phyloP scores from a whole-genome alignment of 495 filamentous ascomycete genomes.

The Evernia prunastri region DNA sequence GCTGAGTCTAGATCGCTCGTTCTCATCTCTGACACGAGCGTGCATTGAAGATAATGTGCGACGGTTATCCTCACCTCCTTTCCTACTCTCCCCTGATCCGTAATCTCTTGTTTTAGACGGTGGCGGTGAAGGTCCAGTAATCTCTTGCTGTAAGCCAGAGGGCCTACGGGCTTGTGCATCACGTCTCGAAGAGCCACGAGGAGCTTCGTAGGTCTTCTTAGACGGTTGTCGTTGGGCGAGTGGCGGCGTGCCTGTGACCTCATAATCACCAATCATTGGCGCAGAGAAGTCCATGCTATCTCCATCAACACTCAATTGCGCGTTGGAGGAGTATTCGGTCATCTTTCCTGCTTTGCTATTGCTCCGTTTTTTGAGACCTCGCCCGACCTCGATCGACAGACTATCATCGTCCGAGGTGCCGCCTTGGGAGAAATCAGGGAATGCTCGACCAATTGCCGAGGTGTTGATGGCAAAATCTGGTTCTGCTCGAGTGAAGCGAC shows the following conservation, averaged over 20 bases:
- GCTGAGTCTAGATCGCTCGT: constrained; percentile 47
- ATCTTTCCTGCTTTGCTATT: constrained; percentile 34
- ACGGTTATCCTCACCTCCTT: constrained; percentile 21
- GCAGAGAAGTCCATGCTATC: constrained; percentile 45
- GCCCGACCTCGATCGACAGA: constrained; percentile 42
- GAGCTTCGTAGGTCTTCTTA: constrained; percentile 24
- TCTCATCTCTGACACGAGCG: constrained; percentile 47
- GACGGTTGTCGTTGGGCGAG: constrained; percentile 18
- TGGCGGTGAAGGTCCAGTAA: constrained; percentile 35
- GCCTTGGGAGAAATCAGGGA: constrained; percentile 53
- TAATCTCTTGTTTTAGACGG: constrained; percentile 27
- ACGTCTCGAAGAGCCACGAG: constrained; percentile 35
- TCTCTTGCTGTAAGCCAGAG: constrained; percentile 42
- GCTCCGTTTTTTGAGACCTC: constrained; percentile 35
- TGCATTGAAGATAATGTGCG: constrained; percentile 36
- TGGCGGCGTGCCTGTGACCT: constrained; percentile 38
- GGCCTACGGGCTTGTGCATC: constrained; percentile 20
- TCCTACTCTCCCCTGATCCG: constrained; percentile 26
- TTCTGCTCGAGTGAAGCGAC: constrained; percentile 30
- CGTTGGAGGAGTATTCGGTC: constrained; percentile 21
- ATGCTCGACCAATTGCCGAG: constrained; percentile 54
- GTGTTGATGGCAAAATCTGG: constrained; percentile 53
- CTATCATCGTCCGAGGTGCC: constrained; percentile 36
- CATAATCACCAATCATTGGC: constrained; percentile 42
- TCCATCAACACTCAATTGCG: constrained; percentile 15